These are phyloP conservation scores for Murraya koenigii DNA, from an alignment of 345 rosid genomes.

Conservation along the genomic window DNA sequence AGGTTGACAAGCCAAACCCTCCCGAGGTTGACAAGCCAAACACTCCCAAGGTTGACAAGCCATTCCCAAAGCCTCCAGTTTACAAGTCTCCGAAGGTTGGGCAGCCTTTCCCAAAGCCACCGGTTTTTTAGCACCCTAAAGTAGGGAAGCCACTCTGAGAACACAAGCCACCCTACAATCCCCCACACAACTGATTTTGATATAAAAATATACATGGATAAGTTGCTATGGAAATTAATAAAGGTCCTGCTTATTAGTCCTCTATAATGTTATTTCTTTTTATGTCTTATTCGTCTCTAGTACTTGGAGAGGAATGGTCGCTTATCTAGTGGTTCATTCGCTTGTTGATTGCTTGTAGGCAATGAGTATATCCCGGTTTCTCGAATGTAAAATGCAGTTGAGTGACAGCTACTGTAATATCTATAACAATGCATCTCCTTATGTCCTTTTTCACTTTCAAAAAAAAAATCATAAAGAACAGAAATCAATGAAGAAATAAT, in stretches of 20 bases:
- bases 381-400: background rate
- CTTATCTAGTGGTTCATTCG: too few species aligned
- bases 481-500: too few species aligned
- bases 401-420: background rate
- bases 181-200: slow-evolving; percentile 1
- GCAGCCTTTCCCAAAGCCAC: background rate
- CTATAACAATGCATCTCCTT: background rate
- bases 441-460: background rate
- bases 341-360: background rate
- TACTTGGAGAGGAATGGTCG: background rate
- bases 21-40: slow-evolving; percentile 9
- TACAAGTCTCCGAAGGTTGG: slow-evolving; percentile 9
- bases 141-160: too few species aligned
- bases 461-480: too few species aligned
- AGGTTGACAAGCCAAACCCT: too few species aligned
- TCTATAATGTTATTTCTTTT: background rate
- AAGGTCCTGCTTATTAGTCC: slow-evolving; percentile 6
- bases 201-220: background rate
- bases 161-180: background rate
- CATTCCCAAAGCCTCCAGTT: background rate
- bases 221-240: slow-evolving; percentile 5
- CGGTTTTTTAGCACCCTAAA: too few species aligned
- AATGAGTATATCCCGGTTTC: background rate
- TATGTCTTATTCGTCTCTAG: background rate
- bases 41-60: too few species aligned